Base-by-base conservation (phyloP, 495 filamentous ascomycete genomes). In the Achaetomiella virescens region DNA sequence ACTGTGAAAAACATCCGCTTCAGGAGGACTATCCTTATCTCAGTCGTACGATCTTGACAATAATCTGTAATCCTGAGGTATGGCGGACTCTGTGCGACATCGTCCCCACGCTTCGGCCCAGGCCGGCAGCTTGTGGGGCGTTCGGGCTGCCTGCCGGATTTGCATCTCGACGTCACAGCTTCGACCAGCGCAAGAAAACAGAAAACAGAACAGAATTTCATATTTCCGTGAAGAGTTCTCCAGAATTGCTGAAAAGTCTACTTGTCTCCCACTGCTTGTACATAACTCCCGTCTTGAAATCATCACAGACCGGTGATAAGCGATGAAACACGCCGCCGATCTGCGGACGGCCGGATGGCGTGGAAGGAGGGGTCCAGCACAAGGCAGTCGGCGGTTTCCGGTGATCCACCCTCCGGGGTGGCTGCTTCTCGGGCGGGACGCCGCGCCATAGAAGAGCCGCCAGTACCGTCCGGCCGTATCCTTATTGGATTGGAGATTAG, bases 321-420 rank as follows among this genome's bases (percentile, higher is more conserved):
- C 27, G 5, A 31, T 9, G 27, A 4, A 48, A 31, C 3, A 5
- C 6, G 5, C 17, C 4, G 41, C 47, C 48, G 55, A 27, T 47
- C 37, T 48, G 35, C 20, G 31, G 40, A 15, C 35, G 36, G 43
- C 33, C 48, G 21, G 50, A 36, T 43, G 51, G 46, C 31, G 8
- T 41, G 35, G 36, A 18, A 40, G 24, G 36, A 14, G 27, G 55
- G 45, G 17, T 47, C 45, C 22, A 14, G 29, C 20, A 45, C 45
- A 35, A 58, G 68, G 68, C 60, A 20, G 57, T 68, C 66, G 68
- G 68, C 68, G 68, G 66, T 52, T 63, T 70, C 68, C 68, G 68
- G 59, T 36, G 60, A 24, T 61, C 65, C 58, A 60, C 61, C 51
- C 41, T 29, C 8, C 35, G 35, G 41, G 55, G 25, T 55, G 15